A percentile compares a stretch with the other conserved stretches of the same genome.
phyloP scores from a whole-genome alignment of 2,329 filamentous ascomycete species.

The Leptographium radiaticola region DNA sequence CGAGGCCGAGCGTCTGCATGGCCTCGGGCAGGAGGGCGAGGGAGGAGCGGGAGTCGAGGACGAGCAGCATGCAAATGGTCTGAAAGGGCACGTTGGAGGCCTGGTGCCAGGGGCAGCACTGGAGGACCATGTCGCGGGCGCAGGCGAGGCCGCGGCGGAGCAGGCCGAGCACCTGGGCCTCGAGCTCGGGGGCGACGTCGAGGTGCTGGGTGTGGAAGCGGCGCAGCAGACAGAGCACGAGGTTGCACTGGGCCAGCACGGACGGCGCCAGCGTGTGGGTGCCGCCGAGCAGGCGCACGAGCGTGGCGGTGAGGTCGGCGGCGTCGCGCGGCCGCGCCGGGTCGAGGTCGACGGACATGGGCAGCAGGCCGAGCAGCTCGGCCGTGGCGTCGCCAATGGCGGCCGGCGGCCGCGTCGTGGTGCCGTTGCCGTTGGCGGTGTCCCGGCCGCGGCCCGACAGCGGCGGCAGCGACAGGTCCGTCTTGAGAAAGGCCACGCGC shows the following conservation, averaged over 20 bases:
- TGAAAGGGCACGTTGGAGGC: conserved; percentile 48
- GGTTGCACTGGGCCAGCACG: conserved; percentile 37
- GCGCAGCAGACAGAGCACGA: conserved; percentile 41
- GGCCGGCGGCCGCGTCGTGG: conserved; percentile 14
- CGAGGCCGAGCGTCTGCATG: conserved; percentile 31
- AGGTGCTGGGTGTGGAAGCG: conserved; percentile 37
- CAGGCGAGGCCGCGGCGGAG: conserved; percentile 31
- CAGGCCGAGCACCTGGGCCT: conserved; percentile 33
- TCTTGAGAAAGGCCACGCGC: conserved; percentile 30
- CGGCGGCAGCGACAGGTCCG: conserved; percentile 25
- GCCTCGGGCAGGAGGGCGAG: conserved; percentile 34
- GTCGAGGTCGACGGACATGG: conserved; percentile 39
- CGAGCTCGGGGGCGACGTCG: conserved; percentile 26
- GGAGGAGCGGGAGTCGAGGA: conserved; percentile 37
- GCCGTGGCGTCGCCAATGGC: conserved; percentile 25
- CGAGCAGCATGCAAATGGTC: conserved; percentile 39
- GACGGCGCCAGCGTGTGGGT: conserved; percentile 27
- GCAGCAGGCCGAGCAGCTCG: conserved; percentile 38
- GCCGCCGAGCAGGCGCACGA: conserved; percentile 26
- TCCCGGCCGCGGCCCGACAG: conserved; percentile 16
- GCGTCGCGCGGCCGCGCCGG: conserved; percentile 30
- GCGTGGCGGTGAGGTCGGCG: conserved; percentile 27
- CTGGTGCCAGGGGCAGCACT: conserved; percentile 42
- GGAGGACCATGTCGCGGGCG: conserved; percentile 30
- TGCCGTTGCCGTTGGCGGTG: neutral